Conservation (phyloP, 1,139 yeast genomes). For the Candida labiduridarum region DNA sequence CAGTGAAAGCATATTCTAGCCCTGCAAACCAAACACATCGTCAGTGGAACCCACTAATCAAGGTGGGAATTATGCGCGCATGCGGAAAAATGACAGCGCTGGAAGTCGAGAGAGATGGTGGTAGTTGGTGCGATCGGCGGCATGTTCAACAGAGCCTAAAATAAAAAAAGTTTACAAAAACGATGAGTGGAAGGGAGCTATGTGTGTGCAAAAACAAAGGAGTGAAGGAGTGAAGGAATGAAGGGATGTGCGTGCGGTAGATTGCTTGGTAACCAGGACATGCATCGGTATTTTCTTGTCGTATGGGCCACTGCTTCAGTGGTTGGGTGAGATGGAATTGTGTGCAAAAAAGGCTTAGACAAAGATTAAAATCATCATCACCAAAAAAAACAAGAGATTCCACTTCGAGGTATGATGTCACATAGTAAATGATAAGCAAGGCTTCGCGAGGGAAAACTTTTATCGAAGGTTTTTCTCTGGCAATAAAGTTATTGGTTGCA, state of each 20-base stretch:
- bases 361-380: not conserved
- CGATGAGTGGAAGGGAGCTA: not conserved
- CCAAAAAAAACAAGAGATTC: not conserved
- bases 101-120: too few species aligned
- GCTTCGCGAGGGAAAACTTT: too few species aligned
- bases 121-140: too few species aligned
- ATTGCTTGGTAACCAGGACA: not conserved
- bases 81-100: too few species aligned
- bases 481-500: too few species aligned
- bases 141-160: too few species aligned
- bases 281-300: not conserved
- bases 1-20: not conserved
- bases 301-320: not conserved
- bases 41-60: not conserved
- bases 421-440: not conserved
- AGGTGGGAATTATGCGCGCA: too few species aligned
- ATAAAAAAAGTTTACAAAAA: too few species aligned
- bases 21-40: not conserved
- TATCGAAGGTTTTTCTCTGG: too few species aligned
- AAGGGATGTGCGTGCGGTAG: not conserved
- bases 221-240: too few species aligned
- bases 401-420: not conserved
- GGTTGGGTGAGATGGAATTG: not conserved
- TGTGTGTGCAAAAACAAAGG: not conserved
- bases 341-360: not conserved